These are phyloP conservation scores for Lipomyces kockii DNA, from an alignment of 805 yeast species.

Conservation along the genomic window DNA sequence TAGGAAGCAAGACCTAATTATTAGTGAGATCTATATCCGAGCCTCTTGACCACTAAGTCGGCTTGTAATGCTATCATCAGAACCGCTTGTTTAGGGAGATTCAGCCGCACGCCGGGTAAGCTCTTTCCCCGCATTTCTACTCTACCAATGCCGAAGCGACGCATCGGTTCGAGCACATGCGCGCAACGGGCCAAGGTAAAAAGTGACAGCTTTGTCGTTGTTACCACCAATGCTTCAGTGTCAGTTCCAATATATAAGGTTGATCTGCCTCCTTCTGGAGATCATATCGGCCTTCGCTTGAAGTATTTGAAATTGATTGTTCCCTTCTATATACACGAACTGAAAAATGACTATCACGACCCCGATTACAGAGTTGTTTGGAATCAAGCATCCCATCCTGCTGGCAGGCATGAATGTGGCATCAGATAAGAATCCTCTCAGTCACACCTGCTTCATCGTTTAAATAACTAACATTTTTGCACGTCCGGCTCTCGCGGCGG, in stretches of 20 bases:
- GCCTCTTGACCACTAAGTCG: too few species aligned
- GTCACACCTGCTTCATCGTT: not conserved
- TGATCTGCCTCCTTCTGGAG: not conserved
- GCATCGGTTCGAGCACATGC: too few species aligned
- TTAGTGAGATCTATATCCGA: too few species aligned
- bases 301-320: not conserved
- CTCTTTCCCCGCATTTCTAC: not conserved
- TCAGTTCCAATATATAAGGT: not conserved
- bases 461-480: constrained; percentile 8
- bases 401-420: constrained; percentile 43
- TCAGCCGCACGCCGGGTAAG: not conserved
- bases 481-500: constrained; percentile 41
- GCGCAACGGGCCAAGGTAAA: too few species aligned
- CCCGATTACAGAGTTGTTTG: constrained; percentile 39
- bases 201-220: too few species aligned
- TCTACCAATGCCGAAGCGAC: too few species aligned
- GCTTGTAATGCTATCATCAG: too few species aligned
- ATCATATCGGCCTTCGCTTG: not conserved
- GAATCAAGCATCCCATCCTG: constrained; percentile 39
- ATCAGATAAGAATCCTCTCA: constrained; percentile 25
- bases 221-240: not conserved
- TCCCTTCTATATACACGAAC: not conserved
- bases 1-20: too few species aligned
- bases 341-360: constrained; percentile 35
- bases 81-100: too few species aligned